Percentiles rank a stretch among this genome's conserved stretches.
Evolutionary conservation across 129 eudicot species (phyloP).

Genomic region (Centaurea solstitialis): DNA sequence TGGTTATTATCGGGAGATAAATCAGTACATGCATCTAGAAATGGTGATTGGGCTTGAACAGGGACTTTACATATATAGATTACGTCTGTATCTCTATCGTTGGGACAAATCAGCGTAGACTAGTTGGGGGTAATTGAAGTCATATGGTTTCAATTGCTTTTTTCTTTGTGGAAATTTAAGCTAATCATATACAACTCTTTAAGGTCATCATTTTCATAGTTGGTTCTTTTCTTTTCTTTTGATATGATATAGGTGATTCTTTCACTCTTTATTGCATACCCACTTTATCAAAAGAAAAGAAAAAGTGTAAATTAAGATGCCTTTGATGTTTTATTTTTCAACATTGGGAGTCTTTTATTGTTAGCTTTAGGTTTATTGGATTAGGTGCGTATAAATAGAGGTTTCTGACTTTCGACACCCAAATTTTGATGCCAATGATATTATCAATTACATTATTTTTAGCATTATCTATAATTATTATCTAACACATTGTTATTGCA

Average conservation of each 20-base stretch:
- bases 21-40: too few species aligned
- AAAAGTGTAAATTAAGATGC: not conserved
- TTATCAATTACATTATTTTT: not conserved
- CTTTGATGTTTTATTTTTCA: not conserved
- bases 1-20: too few species aligned
- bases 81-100: too few species aligned
- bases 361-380: too few species aligned
- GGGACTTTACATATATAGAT: too few species aligned
- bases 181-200: not conserved
- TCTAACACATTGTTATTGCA: too few species aligned
- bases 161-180: not conserved
- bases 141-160: not conserved
- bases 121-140: not conserved
- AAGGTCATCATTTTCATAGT: not conserved
- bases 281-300: not conserved
- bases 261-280: not conserved
- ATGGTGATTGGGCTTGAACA: too few species aligned
- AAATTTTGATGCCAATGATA: not conserved
- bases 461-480: too few species aligned
- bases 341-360: not conserved
- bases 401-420: too few species aligned
- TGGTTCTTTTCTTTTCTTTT: not conserved
- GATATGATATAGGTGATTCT: not conserved
- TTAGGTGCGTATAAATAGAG: too few species aligned
- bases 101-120: too few species aligned